Evolutionary conservation across 2,329 filamentous ascomycete species (phyloP).

Genomic region (Sordariomycetes sp.): DNA sequence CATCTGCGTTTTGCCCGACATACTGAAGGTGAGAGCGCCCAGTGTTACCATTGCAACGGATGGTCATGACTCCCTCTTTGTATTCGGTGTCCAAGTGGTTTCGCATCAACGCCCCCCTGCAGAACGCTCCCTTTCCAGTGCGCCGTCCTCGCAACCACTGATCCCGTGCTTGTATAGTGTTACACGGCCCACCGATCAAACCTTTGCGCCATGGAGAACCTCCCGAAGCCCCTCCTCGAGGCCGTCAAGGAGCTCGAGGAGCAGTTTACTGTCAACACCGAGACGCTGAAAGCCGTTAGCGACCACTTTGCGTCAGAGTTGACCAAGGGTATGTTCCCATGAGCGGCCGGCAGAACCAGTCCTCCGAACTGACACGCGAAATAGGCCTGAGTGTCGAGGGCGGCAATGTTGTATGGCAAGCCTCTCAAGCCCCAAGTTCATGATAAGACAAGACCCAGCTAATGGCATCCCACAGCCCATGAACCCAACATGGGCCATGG

Average conservation of each 20-base stretch:
- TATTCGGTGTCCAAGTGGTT: too few species aligned
- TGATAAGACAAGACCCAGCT: constrained; percentile 7
- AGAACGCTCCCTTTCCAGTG: not conserved
- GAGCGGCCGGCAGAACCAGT: not conserved
- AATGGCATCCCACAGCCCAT: constrained; percentile 56
- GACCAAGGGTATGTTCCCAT: constrained; percentile 53
- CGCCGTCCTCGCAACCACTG: not conserved
- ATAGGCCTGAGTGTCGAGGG: constrained; percentile 56
- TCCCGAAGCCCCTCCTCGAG: constrained; percentile 69
- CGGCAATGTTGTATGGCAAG: constrained; percentile 74
- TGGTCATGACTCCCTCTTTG: too few species aligned
- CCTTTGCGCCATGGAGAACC: constrained; percentile 56
- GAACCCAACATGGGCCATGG: constrained; percentile 96
- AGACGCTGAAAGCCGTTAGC: constrained; percentile 82
- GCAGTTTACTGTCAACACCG: constrained; percentile 64
- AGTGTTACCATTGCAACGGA: too few species aligned
- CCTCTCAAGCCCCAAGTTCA: not conserved
- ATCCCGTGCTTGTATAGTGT: not conserved
- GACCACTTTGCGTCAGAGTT: constrained; percentile 84
- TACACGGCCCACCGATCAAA: not conserved
- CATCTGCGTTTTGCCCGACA: too few species aligned
- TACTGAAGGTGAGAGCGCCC: too few species aligned
- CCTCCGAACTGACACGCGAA: not conserved
- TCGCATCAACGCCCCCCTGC: too few species aligned
- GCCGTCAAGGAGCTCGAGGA: constrained; percentile 81